phyloP scores from a whole-genome alignment of 805 yeast species.

The Sungouiella blattae region DNA sequence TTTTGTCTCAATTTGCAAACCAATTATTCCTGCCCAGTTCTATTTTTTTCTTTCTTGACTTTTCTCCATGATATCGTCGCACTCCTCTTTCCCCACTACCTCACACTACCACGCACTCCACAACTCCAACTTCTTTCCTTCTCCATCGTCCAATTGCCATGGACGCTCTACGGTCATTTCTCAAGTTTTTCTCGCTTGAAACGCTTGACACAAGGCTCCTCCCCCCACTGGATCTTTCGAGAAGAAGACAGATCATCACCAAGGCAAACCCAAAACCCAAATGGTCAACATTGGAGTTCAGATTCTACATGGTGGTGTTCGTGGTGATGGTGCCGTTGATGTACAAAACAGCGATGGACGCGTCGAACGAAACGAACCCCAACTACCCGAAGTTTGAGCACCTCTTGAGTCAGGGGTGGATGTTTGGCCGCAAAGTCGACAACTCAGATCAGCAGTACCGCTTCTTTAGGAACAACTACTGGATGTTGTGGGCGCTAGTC shows the following conservation, averaged over 20 bases:
- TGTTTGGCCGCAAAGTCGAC: conserved; percentile 85
- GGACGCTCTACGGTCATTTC: conserved; percentile 11
- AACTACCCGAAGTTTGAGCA: conserved; percentile 64
- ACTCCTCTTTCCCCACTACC: no score
- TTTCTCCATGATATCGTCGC: no score
- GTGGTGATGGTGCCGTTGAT: conserved; percentile 73
- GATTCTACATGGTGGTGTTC: conserved; percentile 61
- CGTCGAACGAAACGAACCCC: conserved; percentile 69
- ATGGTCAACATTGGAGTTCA: conserved; percentile 80
- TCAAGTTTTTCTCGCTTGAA: conserved; percentile 46
- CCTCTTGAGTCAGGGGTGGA: conserved; percentile 78
- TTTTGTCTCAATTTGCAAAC: no score
- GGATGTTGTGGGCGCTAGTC: conserved; percentile 54
- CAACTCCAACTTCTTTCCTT: no score
- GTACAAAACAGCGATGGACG: conserved; percentile 77
- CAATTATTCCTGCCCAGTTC: conserved; percentile 1
- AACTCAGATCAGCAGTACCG: conserved; percentile 88
- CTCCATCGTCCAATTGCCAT: no score
- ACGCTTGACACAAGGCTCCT: conserved; percentile 49
- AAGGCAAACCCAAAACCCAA: conserved; percentile 44
- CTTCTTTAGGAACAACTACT: conserved; percentile 80
- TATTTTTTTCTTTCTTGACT: no score
- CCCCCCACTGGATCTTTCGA: conserved; percentile 34
- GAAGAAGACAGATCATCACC: conserved; percentile 28
- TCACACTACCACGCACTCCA: no score